Conservation (phyloP, 2,329 filamentous ascomycete species). For the Aspergillus sp. region DNA sequence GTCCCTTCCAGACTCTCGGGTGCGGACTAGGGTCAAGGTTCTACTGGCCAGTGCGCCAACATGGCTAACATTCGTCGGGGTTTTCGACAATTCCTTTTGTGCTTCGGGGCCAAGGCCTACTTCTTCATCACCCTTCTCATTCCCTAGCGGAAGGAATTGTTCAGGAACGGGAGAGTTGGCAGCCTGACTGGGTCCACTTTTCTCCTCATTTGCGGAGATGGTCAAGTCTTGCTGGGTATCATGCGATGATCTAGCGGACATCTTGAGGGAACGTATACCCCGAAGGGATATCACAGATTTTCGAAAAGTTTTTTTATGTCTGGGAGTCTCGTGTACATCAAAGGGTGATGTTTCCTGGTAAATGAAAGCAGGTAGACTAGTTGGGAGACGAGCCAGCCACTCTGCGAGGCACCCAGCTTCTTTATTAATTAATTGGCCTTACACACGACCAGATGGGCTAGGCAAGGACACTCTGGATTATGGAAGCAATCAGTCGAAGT, state of each 20-base stretch:
- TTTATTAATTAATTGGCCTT: background rate
- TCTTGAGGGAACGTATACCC: background rate
- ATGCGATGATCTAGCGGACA: constrained; percentile 7
- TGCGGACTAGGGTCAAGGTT: constrained; percentile 41
- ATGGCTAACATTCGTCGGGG: constrained; percentile 31
- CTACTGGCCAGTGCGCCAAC: constrained; percentile 25
- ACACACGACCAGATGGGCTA: background rate
- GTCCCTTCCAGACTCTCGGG: constrained; percentile 39
- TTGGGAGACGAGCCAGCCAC: background rate
- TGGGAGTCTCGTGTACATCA: background rate
- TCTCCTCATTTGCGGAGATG: background rate
- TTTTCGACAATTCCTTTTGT: constrained; percentile 23
- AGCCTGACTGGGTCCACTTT: background rate
- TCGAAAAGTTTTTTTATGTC: background rate
- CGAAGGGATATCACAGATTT: background rate
- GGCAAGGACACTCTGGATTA: background rate
- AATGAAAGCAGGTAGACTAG: background rate
- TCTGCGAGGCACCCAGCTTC: background rate
- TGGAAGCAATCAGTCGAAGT: background rate
- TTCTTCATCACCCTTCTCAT: constrained; percentile 21
- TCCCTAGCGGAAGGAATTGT: constrained; percentile 11
- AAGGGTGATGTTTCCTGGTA: background rate
- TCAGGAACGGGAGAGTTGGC: constrained; percentile 16
- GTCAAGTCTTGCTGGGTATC: background rate
- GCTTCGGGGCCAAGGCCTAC: constrained; percentile 15